Conservation (phyloP, 768 basidiomycete genomes). For the Paxillus involutus region DNA sequence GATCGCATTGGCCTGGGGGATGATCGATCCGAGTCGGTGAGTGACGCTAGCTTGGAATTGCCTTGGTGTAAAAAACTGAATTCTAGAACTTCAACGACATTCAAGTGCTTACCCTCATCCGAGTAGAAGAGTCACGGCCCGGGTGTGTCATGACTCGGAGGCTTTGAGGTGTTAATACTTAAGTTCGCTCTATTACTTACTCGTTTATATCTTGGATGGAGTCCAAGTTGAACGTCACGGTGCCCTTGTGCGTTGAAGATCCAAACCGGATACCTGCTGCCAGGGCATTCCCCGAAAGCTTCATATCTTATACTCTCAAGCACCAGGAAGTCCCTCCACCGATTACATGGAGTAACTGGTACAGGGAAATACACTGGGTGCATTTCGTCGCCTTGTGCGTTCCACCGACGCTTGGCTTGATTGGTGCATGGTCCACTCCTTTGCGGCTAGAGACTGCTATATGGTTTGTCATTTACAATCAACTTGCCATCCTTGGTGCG, state of each 20-base stretch:
- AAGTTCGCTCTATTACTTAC: too few species aligned
- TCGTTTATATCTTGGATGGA: not conserved
- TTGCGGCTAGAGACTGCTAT: constrained; percentile 66
- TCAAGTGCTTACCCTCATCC: too few species aligned
- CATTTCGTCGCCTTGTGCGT: constrained; percentile 64
- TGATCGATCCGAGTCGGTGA: too few species aligned
- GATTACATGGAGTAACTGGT: constrained; percentile 49
- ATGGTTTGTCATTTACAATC: constrained; percentile 61
- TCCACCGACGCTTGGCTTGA: constrained; percentile 69
- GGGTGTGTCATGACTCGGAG: too few species aligned
- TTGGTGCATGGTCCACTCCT: constrained; percentile 63
- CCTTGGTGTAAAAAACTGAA: too few species aligned
- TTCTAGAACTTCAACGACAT: too few species aligned
- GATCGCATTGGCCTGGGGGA: too few species aligned
- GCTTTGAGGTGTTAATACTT: too few species aligned
- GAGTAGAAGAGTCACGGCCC: too few species aligned
- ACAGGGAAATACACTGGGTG: constrained; percentile 71
- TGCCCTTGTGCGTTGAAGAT: not conserved
- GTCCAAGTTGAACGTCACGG: not conserved
- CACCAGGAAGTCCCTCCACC: constrained; percentile 63
- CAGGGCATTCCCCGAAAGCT: constrained; percentile 66
- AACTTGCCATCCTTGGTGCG: constrained; percentile 72
- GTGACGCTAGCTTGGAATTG: too few species aligned
- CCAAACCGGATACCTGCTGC: constrained; percentile 4
- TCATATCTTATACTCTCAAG: constrained; percentile 65